Conservation (phyloP, 1,284 basidiomycete genomes). For the Mycena citricolor region DNA sequence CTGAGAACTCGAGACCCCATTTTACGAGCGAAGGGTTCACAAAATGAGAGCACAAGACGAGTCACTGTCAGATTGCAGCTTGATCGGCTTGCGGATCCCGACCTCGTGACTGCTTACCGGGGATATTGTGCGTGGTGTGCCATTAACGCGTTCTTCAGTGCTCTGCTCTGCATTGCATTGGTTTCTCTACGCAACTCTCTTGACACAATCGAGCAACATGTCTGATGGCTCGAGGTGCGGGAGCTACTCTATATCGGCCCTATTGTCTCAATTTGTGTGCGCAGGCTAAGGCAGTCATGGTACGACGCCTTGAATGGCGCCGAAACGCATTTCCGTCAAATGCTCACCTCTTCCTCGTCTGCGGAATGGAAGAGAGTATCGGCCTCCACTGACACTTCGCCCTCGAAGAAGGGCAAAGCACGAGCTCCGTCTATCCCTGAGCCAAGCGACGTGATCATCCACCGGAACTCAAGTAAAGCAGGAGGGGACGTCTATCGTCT, state of each 20-base stretch:
- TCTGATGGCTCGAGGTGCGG: slow-evolving; percentile 29
- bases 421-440: slow-evolving; percentile 54
- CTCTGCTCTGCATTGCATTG: no score
- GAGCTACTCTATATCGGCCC: neutral
- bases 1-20: slow-evolving; percentile 57
- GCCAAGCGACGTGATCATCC: slow-evolving; percentile 63
- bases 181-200: slow-evolving; percentile 1
- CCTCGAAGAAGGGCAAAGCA: slow-evolving; percentile 60
- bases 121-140: no score
- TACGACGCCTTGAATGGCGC: slow-evolving; percentile 66
- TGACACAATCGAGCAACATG: slow-evolving; percentile 20
- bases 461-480: slow-evolving; percentile 60
- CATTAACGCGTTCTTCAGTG: no score
- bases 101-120: no score
- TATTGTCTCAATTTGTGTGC: slow-evolving; percentile 5
- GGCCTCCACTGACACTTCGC: slow-evolving; percentile 41
- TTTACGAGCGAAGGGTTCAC: no score
- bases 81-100: no score
- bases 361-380: slow-evolving; percentile 72
- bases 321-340: slow-evolving; percentile 67
- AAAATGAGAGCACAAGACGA: no score
- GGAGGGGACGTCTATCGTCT: slow-evolving; percentile 83
- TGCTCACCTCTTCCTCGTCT: slow-evolving; percentile 61
- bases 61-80: no score
- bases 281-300: slow-evolving; percentile 75